Evolutionary conservation across 2,329 filamentous ascomycete genomes (phyloP).

Genomic region (Aquanectria penicillioides): DNA sequence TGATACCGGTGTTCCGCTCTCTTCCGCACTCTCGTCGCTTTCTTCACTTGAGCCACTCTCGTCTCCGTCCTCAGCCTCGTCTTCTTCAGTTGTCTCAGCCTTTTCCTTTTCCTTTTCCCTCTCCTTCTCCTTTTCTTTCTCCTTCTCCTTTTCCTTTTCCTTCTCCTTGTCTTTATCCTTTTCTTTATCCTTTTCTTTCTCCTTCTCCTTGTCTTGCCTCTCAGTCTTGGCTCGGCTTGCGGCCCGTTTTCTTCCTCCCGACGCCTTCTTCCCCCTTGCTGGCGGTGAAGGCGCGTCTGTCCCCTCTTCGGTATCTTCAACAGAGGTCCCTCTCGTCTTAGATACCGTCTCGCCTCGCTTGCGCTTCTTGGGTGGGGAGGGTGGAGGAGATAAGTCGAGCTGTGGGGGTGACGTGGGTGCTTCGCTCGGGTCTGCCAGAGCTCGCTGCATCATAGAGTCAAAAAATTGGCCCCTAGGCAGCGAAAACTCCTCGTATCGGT

Average conservation of each 20-base stretch:
- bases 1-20: slow-evolving; percentile 51
- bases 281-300: slow-evolving; percentile 51
- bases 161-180: slow-evolving; percentile 51
- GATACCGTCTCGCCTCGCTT: slow-evolving; percentile 54
- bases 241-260: slow-evolving; percentile 55
- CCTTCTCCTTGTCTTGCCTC: slow-evolving; percentile 42
- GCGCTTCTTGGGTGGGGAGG: slow-evolving; percentile 53
- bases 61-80: slow-evolving; percentile 50
- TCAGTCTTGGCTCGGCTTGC: slow-evolving; percentile 54
- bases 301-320: slow-evolving; percentile 59
- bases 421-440: slow-evolving; percentile 57
- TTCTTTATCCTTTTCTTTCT: slow-evolving; percentile 47
- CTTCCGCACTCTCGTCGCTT: slow-evolving; percentile 48
- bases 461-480: slow-evolving; percentile 62
- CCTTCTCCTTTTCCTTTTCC: slow-evolving; percentile 43
- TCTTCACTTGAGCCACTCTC: slow-evolving; percentile 46
- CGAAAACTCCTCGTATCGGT: slow-evolving; percentile 73
- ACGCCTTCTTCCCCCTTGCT: slow-evolving; percentile 53
- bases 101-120: slow-evolving; percentile 47
- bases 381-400: slow-evolving; percentile 51
- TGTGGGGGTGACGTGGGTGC: slow-evolving; percentile 58
- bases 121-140: slow-evolving; percentile 48
- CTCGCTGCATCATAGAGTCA: slow-evolving; percentile 58
- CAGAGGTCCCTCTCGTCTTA: slow-evolving; percentile 54
- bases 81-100: slow-evolving; percentile 47